Base-by-base conservation (phyloP, 2,329 filamentous ascomycete genomes). In the Zymoseptoria crescenta region DNA sequence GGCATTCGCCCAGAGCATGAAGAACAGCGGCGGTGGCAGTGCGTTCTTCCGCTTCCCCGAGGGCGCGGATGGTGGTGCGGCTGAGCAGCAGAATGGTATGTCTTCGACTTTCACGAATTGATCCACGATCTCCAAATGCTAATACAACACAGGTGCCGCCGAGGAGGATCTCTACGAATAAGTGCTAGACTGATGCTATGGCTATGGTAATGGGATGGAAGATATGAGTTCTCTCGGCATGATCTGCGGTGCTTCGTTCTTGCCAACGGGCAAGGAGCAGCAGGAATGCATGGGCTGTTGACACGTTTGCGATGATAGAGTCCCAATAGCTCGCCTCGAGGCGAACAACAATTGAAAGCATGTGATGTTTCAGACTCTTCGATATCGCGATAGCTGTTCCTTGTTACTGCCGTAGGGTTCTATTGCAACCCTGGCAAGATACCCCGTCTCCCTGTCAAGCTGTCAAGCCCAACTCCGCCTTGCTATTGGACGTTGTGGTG, bases 141-240 rank as follows among this genome's bases (percentile, higher is more conserved):
- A 60, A 57, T 13, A 53, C 54, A 92, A 94, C 69, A 28, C 60
- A 71, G 92, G 91, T 65, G 93, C 91, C 70, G 92, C 96, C 75
- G 93, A 97, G 73, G 93, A 96, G 77, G 93, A 92, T 79, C 89
- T 97, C 75, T 97, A 97, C 77, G 90, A 96, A 79, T 96, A 92
- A 63, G 49, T 52, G 30, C 48, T 45, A 49, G 56, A 56, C 55
- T 35, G 58, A 54, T 52, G 53, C 53, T 30, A 57, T 48, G 55
- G 53, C 53, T 30, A 57, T 48, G 55, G 53, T 49, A 56, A 54
- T 52, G 55, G 52, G 56, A 56, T 57, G 20, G 51, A 55, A 53
- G 50, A 56, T 49, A 52, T 52, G 56, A 56, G 56, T 58, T 51
- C 48, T 51, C 24, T 61, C 56, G 54, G 57, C 59, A 51, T 49